A percentile compares a stretch with the other conserved stretches of the same genome.
phyloP scores from a whole-genome alignment of 2,329 filamentous ascomycete species.

The Didymella exigua region DNA sequence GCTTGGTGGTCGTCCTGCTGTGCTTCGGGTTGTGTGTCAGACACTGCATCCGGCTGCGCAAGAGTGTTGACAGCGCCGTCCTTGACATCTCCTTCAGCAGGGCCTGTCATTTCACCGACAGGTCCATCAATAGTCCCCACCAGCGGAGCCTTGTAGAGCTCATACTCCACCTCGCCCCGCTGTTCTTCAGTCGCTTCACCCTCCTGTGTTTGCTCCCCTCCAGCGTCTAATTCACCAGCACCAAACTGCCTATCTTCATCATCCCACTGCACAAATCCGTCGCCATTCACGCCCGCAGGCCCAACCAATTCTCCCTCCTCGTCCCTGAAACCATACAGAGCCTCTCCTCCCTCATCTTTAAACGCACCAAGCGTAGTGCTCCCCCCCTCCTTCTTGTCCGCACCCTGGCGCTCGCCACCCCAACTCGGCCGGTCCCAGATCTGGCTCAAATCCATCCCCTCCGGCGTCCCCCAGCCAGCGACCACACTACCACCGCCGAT shows the following conservation, averaged over 20 bases:
- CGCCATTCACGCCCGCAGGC: neutral
- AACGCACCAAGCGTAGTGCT: neutral
- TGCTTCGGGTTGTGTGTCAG: neutral
- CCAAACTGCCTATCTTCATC: slow-evolving; percentile 1
- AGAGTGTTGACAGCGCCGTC: neutral
- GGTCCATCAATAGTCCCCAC: neutral
- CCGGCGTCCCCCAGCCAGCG: neutral
- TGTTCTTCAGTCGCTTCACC: neutral
- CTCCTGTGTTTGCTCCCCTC: neutral
- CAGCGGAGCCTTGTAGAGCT: neutral
- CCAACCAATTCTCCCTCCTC: neutral
- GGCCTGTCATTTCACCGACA: neutral
- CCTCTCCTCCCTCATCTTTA: neutral
- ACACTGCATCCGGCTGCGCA: neutral
- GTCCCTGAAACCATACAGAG: neutral
- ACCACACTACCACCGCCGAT: slow-evolving; percentile 2
- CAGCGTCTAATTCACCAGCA: neutral
- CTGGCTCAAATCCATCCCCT: neutral
- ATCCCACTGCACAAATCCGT: neutral
- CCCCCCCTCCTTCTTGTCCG: neutral
- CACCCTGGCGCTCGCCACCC: slow-evolving; percentile 1
- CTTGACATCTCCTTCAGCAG: neutral
- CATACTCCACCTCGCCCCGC: neutral
- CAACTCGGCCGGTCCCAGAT: slow-evolving; percentile 3
- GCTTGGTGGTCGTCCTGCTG: neutral